These are phyloP conservation scores for Kondoa malvinella DNA, from an alignment of 768 basidiomycete genomes.

Conservation along the genomic window DNA sequence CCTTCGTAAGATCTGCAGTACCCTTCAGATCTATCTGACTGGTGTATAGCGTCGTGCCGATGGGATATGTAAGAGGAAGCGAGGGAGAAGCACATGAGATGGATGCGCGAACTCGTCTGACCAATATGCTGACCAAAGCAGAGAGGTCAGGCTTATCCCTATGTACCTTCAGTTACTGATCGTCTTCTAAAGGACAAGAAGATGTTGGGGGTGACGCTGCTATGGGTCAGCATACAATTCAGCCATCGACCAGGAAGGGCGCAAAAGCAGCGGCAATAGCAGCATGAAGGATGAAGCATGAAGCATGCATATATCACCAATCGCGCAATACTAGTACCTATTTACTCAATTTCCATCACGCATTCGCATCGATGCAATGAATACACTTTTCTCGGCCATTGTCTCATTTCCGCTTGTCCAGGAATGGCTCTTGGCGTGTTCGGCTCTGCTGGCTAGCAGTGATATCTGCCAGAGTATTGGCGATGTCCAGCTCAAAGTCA, in stretches of 20 bases:
- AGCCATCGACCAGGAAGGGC: neutral
- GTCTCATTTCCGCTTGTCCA: too few species aligned
- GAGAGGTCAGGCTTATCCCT: neutral
- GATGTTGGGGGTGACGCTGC: neutral
- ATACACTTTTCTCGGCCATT: too few species aligned
- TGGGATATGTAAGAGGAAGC: neutral
- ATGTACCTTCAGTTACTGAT: neutral
- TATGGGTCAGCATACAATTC: neutral
- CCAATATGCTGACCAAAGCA: neutral
- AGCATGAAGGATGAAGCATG: neutral
- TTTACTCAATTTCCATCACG: neutral
- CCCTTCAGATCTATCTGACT: neutral
- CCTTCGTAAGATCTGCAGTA: neutral
- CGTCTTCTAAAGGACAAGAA: neutral
- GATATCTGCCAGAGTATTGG: too few species aligned
- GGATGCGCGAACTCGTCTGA: neutral
- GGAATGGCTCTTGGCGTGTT: too few species aligned
- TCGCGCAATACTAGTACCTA: neutral
- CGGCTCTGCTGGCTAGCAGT: too few species aligned
- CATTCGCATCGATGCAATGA: too few species aligned
- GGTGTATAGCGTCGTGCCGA: neutral
- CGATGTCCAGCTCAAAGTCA: too few species aligned
- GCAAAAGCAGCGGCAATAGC: neutral
- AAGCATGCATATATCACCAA: neutral
- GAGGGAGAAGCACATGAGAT: neutral